Evolutionary conservation across 2,329 filamentous ascomycete species (phyloP), one percentile per base, ranked within the genome.

Genomic region (Didymella glomerata): DNA sequence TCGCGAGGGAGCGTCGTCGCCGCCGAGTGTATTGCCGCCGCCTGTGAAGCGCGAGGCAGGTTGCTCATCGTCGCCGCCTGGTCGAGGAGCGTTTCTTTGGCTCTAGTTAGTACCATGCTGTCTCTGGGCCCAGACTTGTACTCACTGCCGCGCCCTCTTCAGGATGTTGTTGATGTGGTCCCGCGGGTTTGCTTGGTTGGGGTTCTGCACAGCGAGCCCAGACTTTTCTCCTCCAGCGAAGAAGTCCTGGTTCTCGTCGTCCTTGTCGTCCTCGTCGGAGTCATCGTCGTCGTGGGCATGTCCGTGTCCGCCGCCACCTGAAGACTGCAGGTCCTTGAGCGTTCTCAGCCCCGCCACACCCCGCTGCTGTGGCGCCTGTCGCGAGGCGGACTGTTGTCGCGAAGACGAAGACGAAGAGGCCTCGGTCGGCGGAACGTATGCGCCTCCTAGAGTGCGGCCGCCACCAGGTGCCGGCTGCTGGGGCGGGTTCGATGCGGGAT

Each of bases 171-270:
- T 77, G 72, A 83, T 83, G 58, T 82, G 80, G 59, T 83, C 80
- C 40, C 77, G 70, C 52, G 74, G 75, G 79, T 84, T 72, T 78
- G 75, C 61, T 45, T 85, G 82, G 69, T 84, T 83, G 2, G 87
- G 87, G 68, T 89, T 87, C 72, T 89, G 85, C 55, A 89, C 87
- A 7, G 87, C 87, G 25, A 89, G 77, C n/a, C 86, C 87, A 28
- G 91, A 94, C 83, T 95, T 95, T 79, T 94, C 92, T 32, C 92
- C 92, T 50, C 92, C 92, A 20, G 92, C 89, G 76, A 93, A 95
- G 63, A 93, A 80, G 71, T 95, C 90, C 58, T 82, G 81, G 25
- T 83, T 82, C 63, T 87, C 84, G 34, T 85, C 81, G 27, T 88
- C 85, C 1, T 88, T 82, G 1, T 84, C 80, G 16, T 88, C 84